Percentiles rank a stretch among this genome's conserved stretches.
Conservation (phyloP, 257 asterid species). For the Handroanthus guayacan region DNA sequence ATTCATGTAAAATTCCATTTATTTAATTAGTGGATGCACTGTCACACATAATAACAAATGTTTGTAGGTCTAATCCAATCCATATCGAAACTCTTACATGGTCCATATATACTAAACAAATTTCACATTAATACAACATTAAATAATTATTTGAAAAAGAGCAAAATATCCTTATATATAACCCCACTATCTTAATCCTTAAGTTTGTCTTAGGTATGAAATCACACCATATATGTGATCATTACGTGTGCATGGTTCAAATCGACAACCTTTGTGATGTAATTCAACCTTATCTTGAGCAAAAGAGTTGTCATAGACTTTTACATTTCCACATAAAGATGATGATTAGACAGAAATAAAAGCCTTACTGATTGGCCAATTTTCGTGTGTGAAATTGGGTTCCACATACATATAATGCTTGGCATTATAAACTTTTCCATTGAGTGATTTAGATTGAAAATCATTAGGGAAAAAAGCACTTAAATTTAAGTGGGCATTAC, state of each 20-base stretch:
- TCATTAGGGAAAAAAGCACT: neutral
- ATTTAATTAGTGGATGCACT: too few relatives aligned
- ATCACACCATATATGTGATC: conserved; percentile 2
- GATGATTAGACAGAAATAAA: conserved; percentile 1
- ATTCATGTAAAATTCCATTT: too few relatives aligned
- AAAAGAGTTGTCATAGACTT: conserved; percentile 31
- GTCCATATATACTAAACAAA: too few relatives aligned
- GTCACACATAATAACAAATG: too few relatives aligned
- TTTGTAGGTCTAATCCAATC: too few relatives aligned
- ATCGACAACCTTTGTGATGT: conserved; percentile 35
- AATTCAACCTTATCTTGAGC: conserved; percentile 42
- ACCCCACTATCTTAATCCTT: conserved; percentile 35
- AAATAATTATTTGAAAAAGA: neutral
- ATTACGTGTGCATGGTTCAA: conserved; percentile 40
- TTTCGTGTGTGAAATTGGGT: conserved; percentile 10
- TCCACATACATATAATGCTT: conserved; percentile 38
- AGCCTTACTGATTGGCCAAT: conserved; percentile 22
- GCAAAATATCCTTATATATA: neutral
- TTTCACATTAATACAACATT: neutral
- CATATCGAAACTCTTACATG: too few relatives aligned
- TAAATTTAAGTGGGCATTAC: conserved; percentile 27
- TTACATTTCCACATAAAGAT: conserved; percentile 33
- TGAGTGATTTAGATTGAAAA: conserved; percentile 19
- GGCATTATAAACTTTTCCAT: neutral
- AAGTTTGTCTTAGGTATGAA: conserved; percentile 31